phyloP scores from a whole-genome alignment of 2,329 filamentous ascomycete species.

The Shiraia sp. region DNA sequence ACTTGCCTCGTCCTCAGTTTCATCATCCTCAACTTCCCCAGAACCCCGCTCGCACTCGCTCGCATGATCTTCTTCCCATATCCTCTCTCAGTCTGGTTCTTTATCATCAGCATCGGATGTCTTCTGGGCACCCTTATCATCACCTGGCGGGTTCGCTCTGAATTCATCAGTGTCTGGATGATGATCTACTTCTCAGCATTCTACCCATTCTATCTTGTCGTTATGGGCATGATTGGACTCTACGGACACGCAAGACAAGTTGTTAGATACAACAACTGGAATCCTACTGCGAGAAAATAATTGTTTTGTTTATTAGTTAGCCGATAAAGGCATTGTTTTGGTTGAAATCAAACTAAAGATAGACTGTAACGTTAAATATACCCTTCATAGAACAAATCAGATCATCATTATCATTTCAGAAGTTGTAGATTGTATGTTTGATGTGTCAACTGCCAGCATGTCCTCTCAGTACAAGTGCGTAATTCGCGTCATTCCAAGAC shows the following conservation, averaged over 20 bases:
- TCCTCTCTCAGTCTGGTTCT: slow-evolving; percentile 49
- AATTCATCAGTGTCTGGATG: slow-evolving; percentile 44
- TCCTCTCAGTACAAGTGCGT: too few species aligned
- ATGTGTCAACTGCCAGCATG: too few species aligned
- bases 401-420: too few species aligned
- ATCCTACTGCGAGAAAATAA: slow-evolving; percentile 44
- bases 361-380: too few species aligned
- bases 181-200: slow-evolving; percentile 46
- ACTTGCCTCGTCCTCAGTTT: slow-evolving; percentile 49
- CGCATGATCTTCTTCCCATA: slow-evolving; percentile 50
- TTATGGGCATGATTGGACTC: slow-evolving; percentile 47
- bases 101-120: slow-evolving; percentile 43
- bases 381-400: too few species aligned
- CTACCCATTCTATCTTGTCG: slow-evolving; percentile 47
- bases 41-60: too few species aligned
- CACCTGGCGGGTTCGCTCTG: slow-evolving; percentile 46
- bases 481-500: too few species aligned
- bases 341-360: too few species aligned
- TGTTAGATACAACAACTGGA: slow-evolving; percentile 49
- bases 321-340: too few species aligned
- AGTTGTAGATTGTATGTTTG: too few species aligned
- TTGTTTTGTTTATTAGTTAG: too few species aligned
- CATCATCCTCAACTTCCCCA: slow-evolving; percentile 47
- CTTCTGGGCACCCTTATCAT: slow-evolving; percentile 48
- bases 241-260: slow-evolving; percentile 50